Conservation (phyloP, 108 stramenopile genomes). For the Chaetoceros muelleri region DNA sequence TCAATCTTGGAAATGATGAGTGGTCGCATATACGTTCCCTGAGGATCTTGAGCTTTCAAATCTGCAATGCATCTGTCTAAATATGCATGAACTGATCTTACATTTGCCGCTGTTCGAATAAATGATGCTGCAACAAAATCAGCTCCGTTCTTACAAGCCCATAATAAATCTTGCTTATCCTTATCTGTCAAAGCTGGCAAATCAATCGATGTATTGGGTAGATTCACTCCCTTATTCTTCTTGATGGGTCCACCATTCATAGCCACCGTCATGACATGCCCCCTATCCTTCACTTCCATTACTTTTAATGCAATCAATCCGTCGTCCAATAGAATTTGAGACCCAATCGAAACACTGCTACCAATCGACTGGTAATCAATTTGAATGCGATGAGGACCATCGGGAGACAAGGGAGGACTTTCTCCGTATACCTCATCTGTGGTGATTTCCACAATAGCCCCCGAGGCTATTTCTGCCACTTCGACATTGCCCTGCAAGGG, state of each 20-base stretch:
- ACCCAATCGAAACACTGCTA: slow-evolving; percentile 41
- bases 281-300: slow-evolving; percentile 23
- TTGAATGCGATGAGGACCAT: slow-evolving; percentile 42
- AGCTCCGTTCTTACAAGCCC: slow-evolving; percentile 53
- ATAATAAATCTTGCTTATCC: slow-evolving; percentile 73
- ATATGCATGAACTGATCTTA: slow-evolving; percentile 59
- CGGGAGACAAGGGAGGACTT: slow-evolving; percentile 25
- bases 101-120: slow-evolving; percentile 71
- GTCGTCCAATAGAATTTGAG: slow-evolving; percentile 66
- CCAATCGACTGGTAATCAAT: slow-evolving; percentile 74
- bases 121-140: slow-evolving; percentile 88
- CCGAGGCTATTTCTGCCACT: slow-evolving; percentile 36
- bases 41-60: slow-evolving; percentile 17
- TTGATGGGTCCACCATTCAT: slow-evolving; percentile 67
- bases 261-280: slow-evolving; percentile 39
- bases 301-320: slow-evolving; percentile 71
- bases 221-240: slow-evolving; percentile 75
- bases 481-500: slow-evolving; percentile 51
- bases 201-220: slow-evolving; percentile 56
- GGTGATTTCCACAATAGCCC: slow-evolving; percentile 36
- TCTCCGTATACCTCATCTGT: slow-evolving; percentile 34
- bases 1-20: slow-evolving; percentile 87
- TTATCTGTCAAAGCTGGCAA: slow-evolving; percentile 82
- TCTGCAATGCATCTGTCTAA: slow-evolving; percentile 50
- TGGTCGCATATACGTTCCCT: slow-evolving; percentile 30